These are phyloP conservation scores for Acrocalymma vagum DNA, from an alignment of 2,329 filamentous ascomycete species.

Conservation along the genomic window DNA sequence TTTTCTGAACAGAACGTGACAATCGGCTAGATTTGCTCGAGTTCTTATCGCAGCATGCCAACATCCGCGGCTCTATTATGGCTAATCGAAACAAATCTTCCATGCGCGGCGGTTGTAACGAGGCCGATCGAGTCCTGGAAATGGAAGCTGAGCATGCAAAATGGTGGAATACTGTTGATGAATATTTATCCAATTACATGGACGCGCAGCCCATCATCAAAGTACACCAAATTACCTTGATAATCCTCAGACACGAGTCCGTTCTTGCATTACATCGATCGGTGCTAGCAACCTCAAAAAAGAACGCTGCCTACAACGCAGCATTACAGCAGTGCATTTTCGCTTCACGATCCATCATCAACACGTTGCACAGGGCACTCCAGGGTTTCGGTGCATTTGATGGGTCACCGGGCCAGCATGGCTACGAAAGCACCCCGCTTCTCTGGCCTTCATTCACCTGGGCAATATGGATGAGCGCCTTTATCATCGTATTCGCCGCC, in stretches of 20 bases:
- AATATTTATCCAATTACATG: constrained; percentile 27
- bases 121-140: constrained; percentile 19
- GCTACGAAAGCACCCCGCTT: constrained; percentile 28
- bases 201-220: constrained; percentile 23
- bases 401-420: constrained; percentile 27
- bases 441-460: constrained; percentile 37
- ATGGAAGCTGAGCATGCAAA: constrained; percentile 31
- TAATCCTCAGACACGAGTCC: constrained; percentile 32
- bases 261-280: constrained; percentile 32
- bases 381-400: constrained; percentile 31
- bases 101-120: constrained; percentile 11
- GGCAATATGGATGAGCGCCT: constrained; percentile 35
- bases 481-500: constrained; percentile 30
- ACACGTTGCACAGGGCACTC: constrained; percentile 30
- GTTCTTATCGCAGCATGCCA: constrained; percentile 30
- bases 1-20: constrained; percentile 20
- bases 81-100: constrained; percentile 22
- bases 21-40: constrained; percentile 28
- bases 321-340: constrained; percentile 33
- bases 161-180: constrained; percentile 37
- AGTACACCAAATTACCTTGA: constrained; percentile 28
- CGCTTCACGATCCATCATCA: constrained; percentile 32
- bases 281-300: constrained; percentile 28
- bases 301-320: constrained; percentile 28
- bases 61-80: constrained; percentile 33